A percentile compares a stretch with the other conserved stretches of the same genome.
Evolutionary conservation across 257 asterid species (phyloP).

Genomic region (Eustoma russellianum): DNA sequence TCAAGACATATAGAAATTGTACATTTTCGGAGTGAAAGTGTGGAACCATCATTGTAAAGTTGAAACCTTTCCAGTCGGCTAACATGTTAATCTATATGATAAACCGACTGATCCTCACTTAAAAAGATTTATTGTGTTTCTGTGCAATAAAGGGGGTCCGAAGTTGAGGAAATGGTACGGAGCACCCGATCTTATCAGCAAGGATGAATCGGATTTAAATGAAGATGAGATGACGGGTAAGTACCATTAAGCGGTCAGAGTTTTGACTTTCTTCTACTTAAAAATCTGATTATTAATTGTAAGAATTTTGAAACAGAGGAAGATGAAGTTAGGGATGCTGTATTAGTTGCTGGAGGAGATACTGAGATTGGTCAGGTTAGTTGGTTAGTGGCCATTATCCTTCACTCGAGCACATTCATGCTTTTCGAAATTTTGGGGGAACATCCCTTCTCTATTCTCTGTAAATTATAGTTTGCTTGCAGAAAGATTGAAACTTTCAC

Average conservation of each 20-base stretch:
- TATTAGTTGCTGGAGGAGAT: constrained; percentile 87
- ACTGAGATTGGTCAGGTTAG: constrained; percentile 86
- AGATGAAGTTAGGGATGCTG: constrained; percentile 72
- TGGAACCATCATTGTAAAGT: too few relatives aligned
- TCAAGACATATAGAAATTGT: too few relatives aligned
- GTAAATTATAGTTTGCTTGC: too few relatives aligned
- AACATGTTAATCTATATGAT: neutral
- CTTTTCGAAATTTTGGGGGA: too few relatives aligned
- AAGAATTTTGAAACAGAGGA: constrained; percentile 36
- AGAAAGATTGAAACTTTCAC: too few relatives aligned
- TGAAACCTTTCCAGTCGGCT: neutral
- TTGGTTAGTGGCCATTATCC: too few relatives aligned
- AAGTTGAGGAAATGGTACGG: constrained; percentile 98
- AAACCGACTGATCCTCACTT: neutral
- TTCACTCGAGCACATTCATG: too few relatives aligned
- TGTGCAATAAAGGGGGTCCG: constrained; percentile 62
- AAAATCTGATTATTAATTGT: constrained; percentile 6
- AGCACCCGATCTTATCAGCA: constrained; percentile 66
- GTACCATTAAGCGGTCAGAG: too few relatives aligned
- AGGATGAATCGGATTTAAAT: constrained; percentile 38
- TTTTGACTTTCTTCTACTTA: neutral
- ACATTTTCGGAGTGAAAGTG: too few relatives aligned
- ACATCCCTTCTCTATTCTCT: too few relatives aligned
- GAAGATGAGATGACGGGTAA: constrained; percentile 59
- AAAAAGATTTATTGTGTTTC: neutral